A percentile compares a stretch with the other conserved stretches of the same genome.
phyloP scores from a whole-genome alignment of 2,329 filamentous ascomycete genomes.

The Microcyclospora pomicola region DNA sequence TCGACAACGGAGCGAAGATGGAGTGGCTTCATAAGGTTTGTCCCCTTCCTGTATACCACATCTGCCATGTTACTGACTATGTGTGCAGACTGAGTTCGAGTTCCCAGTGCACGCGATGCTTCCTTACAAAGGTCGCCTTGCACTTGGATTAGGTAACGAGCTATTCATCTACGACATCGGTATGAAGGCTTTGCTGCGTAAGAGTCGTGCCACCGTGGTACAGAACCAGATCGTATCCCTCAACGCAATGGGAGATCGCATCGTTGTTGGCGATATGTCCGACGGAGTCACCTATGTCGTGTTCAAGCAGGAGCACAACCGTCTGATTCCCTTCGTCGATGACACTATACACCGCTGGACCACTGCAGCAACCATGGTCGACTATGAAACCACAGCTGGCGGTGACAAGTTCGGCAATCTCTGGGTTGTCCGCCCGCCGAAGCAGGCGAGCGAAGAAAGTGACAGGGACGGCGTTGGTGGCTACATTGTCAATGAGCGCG shows the following conservation, averaged over 20 bases:
- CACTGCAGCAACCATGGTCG: constrained; percentile 81
- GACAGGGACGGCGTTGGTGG: constrained; percentile 86
- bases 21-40: constrained; percentile 76
- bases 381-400: constrained; percentile 90
- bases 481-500: constrained; percentile 78
- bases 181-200: constrained; percentile 81
- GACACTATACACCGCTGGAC: constrained; percentile 85
- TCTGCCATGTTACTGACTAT: too few relatives aligned
- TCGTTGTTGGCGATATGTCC: constrained; percentile 83
- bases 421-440: constrained; percentile 78
- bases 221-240: constrained; percentile 65
- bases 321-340: constrained; percentile 83
- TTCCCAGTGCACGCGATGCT: constrained; percentile 80
- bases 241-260: constrained; percentile 78
- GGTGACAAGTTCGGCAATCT: constrained; percentile 97
- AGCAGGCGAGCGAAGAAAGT: constrained; percentile 73
- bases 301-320: constrained; percentile 85
- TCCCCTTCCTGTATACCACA: not conserved
- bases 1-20: constrained; percentile 71
- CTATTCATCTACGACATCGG: constrained; percentile 86
- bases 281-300: constrained; percentile 86
- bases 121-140: constrained; percentile 79
- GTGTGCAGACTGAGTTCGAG: constrained; percentile 57
- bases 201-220: constrained; percentile 38
- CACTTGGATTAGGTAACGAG: constrained; percentile 72